Evolutionary conservation across 805 yeast genomes (phyloP), one percentile per base, ranked within the genome.

Genomic region (Phaffomyces antillensis): DNA sequence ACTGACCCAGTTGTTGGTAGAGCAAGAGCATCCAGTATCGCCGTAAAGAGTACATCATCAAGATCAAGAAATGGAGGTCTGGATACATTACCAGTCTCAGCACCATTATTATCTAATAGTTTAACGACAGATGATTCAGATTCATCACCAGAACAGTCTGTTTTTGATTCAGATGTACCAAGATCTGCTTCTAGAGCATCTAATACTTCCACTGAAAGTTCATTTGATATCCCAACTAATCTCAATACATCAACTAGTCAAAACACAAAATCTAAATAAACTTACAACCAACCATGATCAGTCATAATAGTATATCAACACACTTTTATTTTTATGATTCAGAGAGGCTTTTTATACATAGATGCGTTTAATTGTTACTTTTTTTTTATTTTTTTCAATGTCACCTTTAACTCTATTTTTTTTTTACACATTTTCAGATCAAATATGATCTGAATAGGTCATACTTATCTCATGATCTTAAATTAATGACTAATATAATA

Each of bases 101-200:
- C 28, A 7, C 20, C 16, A 7, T 6, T 40, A 10, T 28, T 28
- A 28, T 28, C 30, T 28, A 28, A 28, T 28, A 20, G 26, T 12
- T 28, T 42, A 31, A n/a, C 17, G n/a, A 23, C 28, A 30, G 45
- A 45, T 36, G 51, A 49, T 31, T 42, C 46, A 5, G 45, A 42
- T 38, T 44, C 52, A 15, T 45, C 52, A 7, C 48, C 44, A 46
- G 56, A 26, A 49, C 18, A 16, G 12, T 34, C 36, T 4, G 57
- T 64, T 3, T 65, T 64, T 48, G 70, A 64, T 44, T 47, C 47
- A 5, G 52, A 50, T 40, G 46, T 52, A 17, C 54, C 59, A 13
- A 55, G 59, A 40, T 59, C 62, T 8, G 48, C 51, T 18, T 62
- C 66, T 26, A 55, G 65, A 42, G 56, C 68, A n/a, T 65, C 70